Evolutionary conservation across 345 rosid species (phyloP).

Genomic region (Boechera stricta): DNA sequence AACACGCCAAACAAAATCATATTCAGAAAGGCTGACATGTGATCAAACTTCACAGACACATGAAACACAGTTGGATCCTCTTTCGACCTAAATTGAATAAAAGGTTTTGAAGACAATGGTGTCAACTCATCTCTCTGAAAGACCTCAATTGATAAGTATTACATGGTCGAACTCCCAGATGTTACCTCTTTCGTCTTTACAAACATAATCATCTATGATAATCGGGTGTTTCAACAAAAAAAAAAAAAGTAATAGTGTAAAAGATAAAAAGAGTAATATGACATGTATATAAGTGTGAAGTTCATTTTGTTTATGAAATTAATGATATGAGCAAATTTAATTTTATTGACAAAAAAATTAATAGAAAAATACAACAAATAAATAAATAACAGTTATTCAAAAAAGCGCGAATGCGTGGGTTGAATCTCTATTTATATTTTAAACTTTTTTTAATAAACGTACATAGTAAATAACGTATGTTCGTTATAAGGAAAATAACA

Average conservation of each 20-base stretch:
- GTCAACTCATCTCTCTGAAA: not conserved
- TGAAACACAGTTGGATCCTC: not conserved
- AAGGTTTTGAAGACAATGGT: not conserved
- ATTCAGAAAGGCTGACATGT: too few relatives aligned
- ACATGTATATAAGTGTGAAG: not conserved
- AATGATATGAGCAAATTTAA: not conserved
- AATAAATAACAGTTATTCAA: too few relatives aligned
- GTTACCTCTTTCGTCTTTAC: not conserved
- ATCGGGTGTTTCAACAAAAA: not conserved
- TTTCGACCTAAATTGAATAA: not conserved
- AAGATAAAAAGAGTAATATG: not conserved
- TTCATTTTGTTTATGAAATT: not conserved
- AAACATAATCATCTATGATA: not conserved
- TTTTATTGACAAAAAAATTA: not conserved
- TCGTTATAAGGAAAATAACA: too few relatives aligned
- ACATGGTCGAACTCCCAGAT: not conserved
- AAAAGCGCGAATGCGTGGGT: too few relatives aligned
- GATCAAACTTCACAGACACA: not conserved
- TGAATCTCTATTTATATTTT: too few relatives aligned
- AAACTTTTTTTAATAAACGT: too few relatives aligned
- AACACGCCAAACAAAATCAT: not conserved
- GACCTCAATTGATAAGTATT: not conserved
- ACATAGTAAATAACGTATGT: too few relatives aligned
- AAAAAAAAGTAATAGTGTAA: not conserved
- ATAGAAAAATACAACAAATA: not conserved